A percentile compares a stretch with the other conserved stretches of the same genome.
phyloP scores from a whole-genome alignment of 2,329 filamentous ascomycete species.

The Sclerotinia borealis region DNA sequence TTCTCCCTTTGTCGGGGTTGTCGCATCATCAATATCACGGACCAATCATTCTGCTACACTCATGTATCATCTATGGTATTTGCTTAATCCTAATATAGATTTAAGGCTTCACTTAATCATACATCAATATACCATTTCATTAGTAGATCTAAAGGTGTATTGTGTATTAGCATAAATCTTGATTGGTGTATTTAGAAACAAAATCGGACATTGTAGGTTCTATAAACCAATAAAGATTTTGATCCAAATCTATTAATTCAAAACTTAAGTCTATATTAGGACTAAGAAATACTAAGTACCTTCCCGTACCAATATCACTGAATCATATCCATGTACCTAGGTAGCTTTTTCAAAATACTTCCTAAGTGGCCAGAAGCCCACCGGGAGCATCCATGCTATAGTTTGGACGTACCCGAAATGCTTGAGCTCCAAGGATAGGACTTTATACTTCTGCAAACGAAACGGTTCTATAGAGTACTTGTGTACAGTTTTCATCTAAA shows the following conservation, averaged over 20 bases:
- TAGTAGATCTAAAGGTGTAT: too few relatives aligned
- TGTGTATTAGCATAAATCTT: too few relatives aligned
- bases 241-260: too few relatives aligned
- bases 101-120: too few relatives aligned
- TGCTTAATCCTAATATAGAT: too few relatives aligned
- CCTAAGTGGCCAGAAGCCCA: not conserved
- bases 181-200: too few relatives aligned
- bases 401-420: not conserved
- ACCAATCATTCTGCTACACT: not conserved
- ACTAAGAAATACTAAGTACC: too few relatives aligned
- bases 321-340: not conserved
- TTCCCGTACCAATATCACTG: not conserved
- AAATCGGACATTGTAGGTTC: too few relatives aligned
- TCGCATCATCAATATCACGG: not conserved
- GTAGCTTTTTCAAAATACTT: not conserved
- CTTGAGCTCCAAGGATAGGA: not conserved
- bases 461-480: not conserved
- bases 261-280: too few relatives aligned
- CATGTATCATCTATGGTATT: too few relatives aligned
- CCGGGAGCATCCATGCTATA: not conserved
- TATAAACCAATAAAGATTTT: too few relatives aligned
- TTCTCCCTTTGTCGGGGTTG: not conserved
- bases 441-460: not conserved
- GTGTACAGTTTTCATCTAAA: not conserved
- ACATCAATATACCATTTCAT: too few relatives aligned